A percentile compares a stretch with the other conserved stretches of the same genome.
phyloP scores from a whole-genome alignment of 306 rosid species.

The Prunus persica region DNA sequence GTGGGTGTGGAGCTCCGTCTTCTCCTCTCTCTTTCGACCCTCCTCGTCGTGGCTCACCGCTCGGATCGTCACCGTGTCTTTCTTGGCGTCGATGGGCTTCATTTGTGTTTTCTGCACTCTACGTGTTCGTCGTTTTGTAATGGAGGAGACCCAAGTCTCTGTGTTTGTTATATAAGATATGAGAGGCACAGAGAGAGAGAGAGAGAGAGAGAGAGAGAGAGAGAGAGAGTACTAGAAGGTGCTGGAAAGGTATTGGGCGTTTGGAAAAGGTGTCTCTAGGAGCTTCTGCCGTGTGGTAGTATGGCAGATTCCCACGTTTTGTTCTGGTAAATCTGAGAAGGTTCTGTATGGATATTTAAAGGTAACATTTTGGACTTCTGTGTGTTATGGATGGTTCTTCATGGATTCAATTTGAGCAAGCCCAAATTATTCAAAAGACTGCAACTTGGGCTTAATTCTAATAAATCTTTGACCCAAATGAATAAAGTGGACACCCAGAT shows the following conservation, averaged over 20 bases:
- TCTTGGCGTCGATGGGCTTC: slow-evolving; percentile 55
- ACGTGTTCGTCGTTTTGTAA: not conserved
- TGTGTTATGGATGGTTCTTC: not conserved
- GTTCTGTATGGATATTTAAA: not conserved
- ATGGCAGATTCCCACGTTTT: slow-evolving; percentile 6
- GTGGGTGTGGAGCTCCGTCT: slow-evolving; percentile 43
- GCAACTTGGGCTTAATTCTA: not conserved
- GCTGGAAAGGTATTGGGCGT: not conserved
- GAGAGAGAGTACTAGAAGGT: not conserved
- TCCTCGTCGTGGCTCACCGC: slow-evolving; percentile 65
- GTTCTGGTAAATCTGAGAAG: not conserved
- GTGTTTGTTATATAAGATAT: not conserved
- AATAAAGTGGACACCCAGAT: too few relatives aligned
- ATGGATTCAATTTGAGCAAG: not conserved
- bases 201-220: not conserved
- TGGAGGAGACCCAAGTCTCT: not conserved
- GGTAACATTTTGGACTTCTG: not conserved
- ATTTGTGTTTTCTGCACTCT: slow-evolving; percentile 4
- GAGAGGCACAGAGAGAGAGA: not conserved
- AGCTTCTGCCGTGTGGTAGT: slow-evolving; percentile 24
- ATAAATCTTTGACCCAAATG: not conserved
- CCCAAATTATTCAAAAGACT: not conserved
- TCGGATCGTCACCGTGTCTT: slow-evolving; percentile 49
- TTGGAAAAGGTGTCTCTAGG: slow-evolving; percentile 11
- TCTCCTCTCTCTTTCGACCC: slow-evolving; percentile 61